These are phyloP conservation scores for Sisymbrium irio DNA, from an alignment of 345 rosid genomes.

Conservation along the genomic window DNA sequence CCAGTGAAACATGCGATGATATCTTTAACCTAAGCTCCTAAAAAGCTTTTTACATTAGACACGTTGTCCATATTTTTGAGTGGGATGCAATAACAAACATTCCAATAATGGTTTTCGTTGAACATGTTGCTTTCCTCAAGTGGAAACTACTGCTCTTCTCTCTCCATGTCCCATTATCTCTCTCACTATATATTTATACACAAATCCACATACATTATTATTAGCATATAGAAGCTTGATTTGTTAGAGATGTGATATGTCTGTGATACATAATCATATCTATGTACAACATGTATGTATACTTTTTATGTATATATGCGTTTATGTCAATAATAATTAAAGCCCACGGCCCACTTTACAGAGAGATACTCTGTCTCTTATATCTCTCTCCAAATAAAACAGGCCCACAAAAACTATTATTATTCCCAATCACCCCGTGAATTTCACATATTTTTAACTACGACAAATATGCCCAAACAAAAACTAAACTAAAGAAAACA, in stretches of 20 bases:
- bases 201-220: not conserved
- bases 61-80: constrained; percentile 29
- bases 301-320: not conserved
- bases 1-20: not conserved
- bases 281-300: not conserved
- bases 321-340: constrained; percentile 16
- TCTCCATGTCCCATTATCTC: constrained; percentile 28
- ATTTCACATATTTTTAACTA: not conserved
- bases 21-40: not conserved
- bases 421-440: constrained; percentile 16
- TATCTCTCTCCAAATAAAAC: constrained; percentile 5
- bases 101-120: constrained; percentile 55
- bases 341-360: constrained; percentile 47
- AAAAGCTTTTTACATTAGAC: constrained; percentile 5
- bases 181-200: not conserved
- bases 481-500: not conserved
- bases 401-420: constrained; percentile 34
- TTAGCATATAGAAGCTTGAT: constrained; percentile 8
- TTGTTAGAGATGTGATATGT: constrained; percentile 20
- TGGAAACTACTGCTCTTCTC: constrained; percentile 40
- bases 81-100: constrained; percentile 38
- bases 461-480: not conserved
- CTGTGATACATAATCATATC: not conserved
- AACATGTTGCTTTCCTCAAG: constrained; percentile 44
- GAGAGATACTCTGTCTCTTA: constrained; percentile 21